Evolutionary conservation across 1,284 basidiomycete genomes (phyloP).

Genomic region (Apiotrichum siamense): DNA sequence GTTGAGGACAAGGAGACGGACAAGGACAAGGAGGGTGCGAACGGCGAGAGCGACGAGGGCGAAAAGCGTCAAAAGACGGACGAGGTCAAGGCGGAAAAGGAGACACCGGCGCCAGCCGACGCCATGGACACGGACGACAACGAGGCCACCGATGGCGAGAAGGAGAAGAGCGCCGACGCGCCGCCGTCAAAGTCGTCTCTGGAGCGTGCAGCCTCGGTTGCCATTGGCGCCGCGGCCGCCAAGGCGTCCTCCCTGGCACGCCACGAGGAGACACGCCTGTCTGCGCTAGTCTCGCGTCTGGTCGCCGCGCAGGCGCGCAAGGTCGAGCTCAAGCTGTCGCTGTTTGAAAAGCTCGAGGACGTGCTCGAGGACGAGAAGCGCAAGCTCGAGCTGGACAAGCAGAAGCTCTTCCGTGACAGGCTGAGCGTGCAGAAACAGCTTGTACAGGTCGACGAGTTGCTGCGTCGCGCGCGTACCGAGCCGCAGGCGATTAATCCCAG

Average conservation of each 20-base stretch:
- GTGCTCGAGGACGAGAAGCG: slow-evolving; percentile 72
- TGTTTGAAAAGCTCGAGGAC: slow-evolving; percentile 87
- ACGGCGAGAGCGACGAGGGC: slow-evolving; percentile 18
- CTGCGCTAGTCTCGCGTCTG: slow-evolving; percentile 71
- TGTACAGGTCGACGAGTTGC: slow-evolving; percentile 35
- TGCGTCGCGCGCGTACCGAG: slow-evolving; percentile 30
- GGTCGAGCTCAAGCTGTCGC: slow-evolving; percentile 84
- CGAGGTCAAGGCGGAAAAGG: slow-evolving; percentile 18
- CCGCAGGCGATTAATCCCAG: slow-evolving; percentile 3
- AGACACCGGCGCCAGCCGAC: slow-evolving; percentile 9
- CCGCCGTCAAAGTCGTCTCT: slow-evolving; percentile 67
- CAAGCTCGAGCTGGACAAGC: slow-evolving; percentile 43
- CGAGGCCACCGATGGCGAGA: slow-evolving; percentile 36
- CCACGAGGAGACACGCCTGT: slow-evolving; percentile 78
- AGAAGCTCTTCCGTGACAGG: slow-evolving; percentile 44
- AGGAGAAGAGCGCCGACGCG: slow-evolving; percentile 9
- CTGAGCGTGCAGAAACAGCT: slow-evolving; percentile 35
- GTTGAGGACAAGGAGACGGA: slow-evolving; percentile 16
- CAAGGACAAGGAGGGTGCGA: slow-evolving; percentile 8
- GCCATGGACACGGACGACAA: slow-evolving; percentile 32
- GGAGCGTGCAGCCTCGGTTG: slow-evolving; percentile 71
- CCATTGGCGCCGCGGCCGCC: slow-evolving; percentile 81
- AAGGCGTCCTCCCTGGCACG: slow-evolving; percentile 75
- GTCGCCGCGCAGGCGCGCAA: slow-evolving; percentile 89
- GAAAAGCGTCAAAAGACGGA: slow-evolving; percentile 17